Base-by-base conservation (phyloP, 306 rosid genomes). In the Quercus alba region DNA sequence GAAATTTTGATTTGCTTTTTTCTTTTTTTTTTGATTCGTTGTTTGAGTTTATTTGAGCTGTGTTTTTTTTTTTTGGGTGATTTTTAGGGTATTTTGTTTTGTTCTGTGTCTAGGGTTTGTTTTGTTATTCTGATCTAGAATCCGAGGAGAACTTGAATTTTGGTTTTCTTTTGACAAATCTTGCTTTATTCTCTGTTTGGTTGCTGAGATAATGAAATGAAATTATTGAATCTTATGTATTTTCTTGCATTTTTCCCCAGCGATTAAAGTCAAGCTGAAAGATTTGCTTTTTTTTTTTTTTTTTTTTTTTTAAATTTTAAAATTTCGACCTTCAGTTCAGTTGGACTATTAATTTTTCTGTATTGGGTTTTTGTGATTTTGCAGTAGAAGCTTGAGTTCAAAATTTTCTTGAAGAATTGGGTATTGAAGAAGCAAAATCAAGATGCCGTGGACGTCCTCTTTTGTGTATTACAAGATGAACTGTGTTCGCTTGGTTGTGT, bases 391-490 rank as follows among this genome's bases (percentile, higher is more conserved):
- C 70, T 71, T 59, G 82, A 64, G 77, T 76, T 74, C 74, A 15
- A 49, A 49, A 14, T 54, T 70, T 74, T 70, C 71, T 63, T 83
- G 51, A 17, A 68, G 55, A 79, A 69, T 69, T 86, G 88, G 86
- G 86, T 81, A 81, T 80, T 87, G 70, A 68, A 81, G 71, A 80
- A 70, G 67, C 81, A 73, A 71, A 80, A 77, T 83, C 93, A 92
- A 87, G 90, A 94, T 94, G 98, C 89, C 91, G 89, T 94, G 98
- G 98, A 89, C 92, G 77, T 84, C 92, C 28, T 77, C 91, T 35
- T 89, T 88, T 75, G 90, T 89, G 72, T 75, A 75, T 84, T 91
- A 90, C 83, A 85, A 79, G 80, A 86, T 93, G 59, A 92, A 88
- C 64, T 86, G 94, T 71, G 97, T 94, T 90, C 88, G 91, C 69